Percentiles rank a stretch among this genome's conserved stretches.
Conservation (phyloP, 306 rosid species). For the Castanea crenata region DNA sequence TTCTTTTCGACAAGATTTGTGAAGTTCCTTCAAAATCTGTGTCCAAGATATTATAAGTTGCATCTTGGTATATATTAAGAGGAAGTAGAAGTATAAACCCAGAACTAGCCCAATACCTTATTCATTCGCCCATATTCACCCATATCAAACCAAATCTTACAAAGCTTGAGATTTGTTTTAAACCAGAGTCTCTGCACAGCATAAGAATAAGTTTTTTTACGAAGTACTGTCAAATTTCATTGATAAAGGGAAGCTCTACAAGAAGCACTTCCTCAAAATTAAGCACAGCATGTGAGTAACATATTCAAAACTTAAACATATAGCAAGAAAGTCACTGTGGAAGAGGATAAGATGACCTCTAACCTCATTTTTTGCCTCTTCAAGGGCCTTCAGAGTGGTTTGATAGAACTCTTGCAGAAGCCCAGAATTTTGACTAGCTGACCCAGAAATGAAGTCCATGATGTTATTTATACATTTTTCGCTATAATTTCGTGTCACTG, state of each 20-base stretch:
- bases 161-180: constrained; percentile 96
- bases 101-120: constrained; percentile 51
- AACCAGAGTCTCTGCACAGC: constrained; percentile 90
- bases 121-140: constrained; percentile 98
- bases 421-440: constrained; percentile 90
- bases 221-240: no score
- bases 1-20: constrained; percentile 89
- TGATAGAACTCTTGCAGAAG: constrained; percentile 96
- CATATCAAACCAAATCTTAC: constrained; percentile 97
- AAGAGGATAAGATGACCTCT: constrained; percentile 15
- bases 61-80: not conserved
- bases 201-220: not conserved
- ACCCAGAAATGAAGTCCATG: constrained; percentile 97
- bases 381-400: constrained; percentile 90
- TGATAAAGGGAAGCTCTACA: no score
- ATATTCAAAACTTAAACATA: constrained; percentile 17
- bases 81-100: not conserved
- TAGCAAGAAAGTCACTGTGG: not conserved
- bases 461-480: constrained; percentile 97
- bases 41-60: constrained; percentile 15
- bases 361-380: constrained; percentile 99
- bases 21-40: constrained; percentile 92
- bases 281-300: not conserved
- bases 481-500: constrained; percentile 90
- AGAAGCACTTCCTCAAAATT: no score